Base-by-base conservation (phyloP, 176 grass and related monocot species). In the Avena insularis region DNA sequence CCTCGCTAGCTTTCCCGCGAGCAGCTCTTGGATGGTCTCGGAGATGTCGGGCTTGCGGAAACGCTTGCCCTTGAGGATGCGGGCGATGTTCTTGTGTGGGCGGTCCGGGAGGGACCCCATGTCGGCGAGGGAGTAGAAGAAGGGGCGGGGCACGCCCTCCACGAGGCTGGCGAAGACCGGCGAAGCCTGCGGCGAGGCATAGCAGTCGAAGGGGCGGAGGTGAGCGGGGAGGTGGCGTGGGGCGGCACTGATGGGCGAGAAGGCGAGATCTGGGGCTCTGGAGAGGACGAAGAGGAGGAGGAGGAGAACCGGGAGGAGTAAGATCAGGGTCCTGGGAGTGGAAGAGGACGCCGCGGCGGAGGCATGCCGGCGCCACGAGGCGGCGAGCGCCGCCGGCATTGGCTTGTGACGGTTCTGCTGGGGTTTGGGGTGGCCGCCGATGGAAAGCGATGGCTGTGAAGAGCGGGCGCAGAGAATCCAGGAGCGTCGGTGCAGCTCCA, bases 31-130 rank as follows among this genome's bases (percentile, higher is more conserved):
- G 70, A 98, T 50, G 63, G 93, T 90, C 70, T 46, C 80, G 16
- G 96, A 95, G 53, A 98, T 98, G 51, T 98, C 96, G 10, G 93
- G 96, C 81, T 91, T 92, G 71, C 92, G 90, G 86, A 98, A 98
- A 23, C 71, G 84, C 84, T 98, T 98, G 16, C 90, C 86, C 84
- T 98, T 98, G 61, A 98, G 77, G 62, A 98, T 87, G 62, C 96
- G 88, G 15, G 66, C 79, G 51, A 98, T 96, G 87, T 94, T 98
- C 90, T 91, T 96, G 67, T 96, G 94, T 0, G 94, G 97, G 53
- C 66, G 89, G 29, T 94, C 90, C 16, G 94, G 94, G 64, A 99
- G 88, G 2, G 89, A 16, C 0, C 94, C 97, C 71, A 96, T 83
- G 88, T 99, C 94, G 77, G 97, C 85, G 74, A 96, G 87, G 51